Percentiles rank a stretch among this genome's conserved stretches.
phyloP scores from a whole-genome alignment of 306 rosid genomes.

The Vigna trinervia region DNA sequence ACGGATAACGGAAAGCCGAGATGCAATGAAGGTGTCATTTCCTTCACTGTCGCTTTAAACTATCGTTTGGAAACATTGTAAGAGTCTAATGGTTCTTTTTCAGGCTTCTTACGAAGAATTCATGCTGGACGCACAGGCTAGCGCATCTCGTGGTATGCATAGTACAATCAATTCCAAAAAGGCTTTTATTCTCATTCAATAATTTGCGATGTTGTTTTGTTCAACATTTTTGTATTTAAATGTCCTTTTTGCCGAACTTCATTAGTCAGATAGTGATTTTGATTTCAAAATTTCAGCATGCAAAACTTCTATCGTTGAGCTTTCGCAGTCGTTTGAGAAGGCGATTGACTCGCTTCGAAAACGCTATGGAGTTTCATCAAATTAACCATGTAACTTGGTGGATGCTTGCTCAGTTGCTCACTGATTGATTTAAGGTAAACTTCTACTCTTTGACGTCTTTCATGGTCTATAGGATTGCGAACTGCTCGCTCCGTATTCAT shows the following conservation, averaged over 20 bases:
- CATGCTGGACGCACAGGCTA: slow-evolving; percentile 73
- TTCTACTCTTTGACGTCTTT: slow-evolving; percentile 16
- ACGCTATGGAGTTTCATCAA: slow-evolving; percentile 66
- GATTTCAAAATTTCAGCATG: slow-evolving; percentile 59
- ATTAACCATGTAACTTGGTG: slow-evolving; percentile 47
- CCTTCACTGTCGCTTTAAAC: not conserved
- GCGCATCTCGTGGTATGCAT: slow-evolving; percentile 73
- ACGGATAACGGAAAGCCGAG: slow-evolving; percentile 71
- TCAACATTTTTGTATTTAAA: not conserved
- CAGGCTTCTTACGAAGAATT: slow-evolving; percentile 86
- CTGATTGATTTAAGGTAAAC: slow-evolving; percentile 46
- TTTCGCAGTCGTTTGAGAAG: slow-evolving; percentile 80
- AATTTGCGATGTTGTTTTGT: not conserved
- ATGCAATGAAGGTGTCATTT: slow-evolving; percentile 72
- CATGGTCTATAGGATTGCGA: slow-evolving; percentile 12
- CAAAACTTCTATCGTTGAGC: slow-evolving; percentile 70
- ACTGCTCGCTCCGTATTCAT: slow-evolving; percentile 6
- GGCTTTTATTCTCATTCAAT: slow-evolving; percentile 4
- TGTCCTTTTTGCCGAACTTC: not conserved
- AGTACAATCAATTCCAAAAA: not conserved
- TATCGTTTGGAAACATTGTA: slow-evolving; percentile 16
- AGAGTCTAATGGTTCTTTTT: slow-evolving; percentile 27
- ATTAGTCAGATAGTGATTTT: slow-evolving; percentile 33
- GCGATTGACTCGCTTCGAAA: slow-evolving; percentile 66
- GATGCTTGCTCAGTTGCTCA: slow-evolving; percentile 26